A percentile compares a stretch with the other conserved stretches of the same genome.
These are phyloP conservation scores for Penicillium pulvis DNA, from an alignment of 495 filamentous ascomycete species.

Conservation along the genomic window DNA sequence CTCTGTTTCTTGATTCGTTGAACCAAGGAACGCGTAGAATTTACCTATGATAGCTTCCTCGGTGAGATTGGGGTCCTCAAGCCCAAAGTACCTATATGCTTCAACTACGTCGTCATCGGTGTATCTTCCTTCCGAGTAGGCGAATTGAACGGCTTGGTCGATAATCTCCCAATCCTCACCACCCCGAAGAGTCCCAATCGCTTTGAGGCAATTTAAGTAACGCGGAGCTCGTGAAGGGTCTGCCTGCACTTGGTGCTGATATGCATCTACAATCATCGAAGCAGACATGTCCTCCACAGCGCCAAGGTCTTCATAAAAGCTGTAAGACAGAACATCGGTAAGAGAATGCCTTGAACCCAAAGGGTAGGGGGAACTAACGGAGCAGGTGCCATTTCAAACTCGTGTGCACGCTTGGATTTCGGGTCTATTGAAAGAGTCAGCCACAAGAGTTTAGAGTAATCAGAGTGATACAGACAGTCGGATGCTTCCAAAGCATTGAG, in stretches of 20 bases:
- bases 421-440: constrained; percentile 31
- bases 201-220: constrained; percentile 42
- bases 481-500: constrained; percentile 48
- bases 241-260: constrained; percentile 39
- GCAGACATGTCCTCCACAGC: constrained; percentile 47
- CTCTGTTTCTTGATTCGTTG: constrained; percentile 51
- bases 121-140: constrained; percentile 46
- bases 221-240: constrained; percentile 31
- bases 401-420: constrained; percentile 26
- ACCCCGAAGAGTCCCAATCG: constrained; percentile 35
- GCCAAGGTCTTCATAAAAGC: constrained; percentile 48
- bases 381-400: constrained; percentile 40
- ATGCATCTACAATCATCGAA: constrained; percentile 39
- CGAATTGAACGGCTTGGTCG: constrained; percentile 37
- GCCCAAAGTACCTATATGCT: constrained; percentile 58
- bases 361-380: constrained; percentile 32
- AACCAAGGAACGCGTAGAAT: constrained; percentile 55
- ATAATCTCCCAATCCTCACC: constrained; percentile 39
- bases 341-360: neutral
- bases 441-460: neutral
- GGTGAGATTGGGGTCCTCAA: constrained; percentile 42
- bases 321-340: constrained; percentile 5
- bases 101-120: constrained; percentile 54
- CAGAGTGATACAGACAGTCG: constrained; percentile 42
- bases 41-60: constrained; percentile 60